A percentile compares a stretch with the other conserved stretches of the same genome.
Conservation (phyloP, 352 stramenopile genomes). For the Pythium rishiriense region DNA sequence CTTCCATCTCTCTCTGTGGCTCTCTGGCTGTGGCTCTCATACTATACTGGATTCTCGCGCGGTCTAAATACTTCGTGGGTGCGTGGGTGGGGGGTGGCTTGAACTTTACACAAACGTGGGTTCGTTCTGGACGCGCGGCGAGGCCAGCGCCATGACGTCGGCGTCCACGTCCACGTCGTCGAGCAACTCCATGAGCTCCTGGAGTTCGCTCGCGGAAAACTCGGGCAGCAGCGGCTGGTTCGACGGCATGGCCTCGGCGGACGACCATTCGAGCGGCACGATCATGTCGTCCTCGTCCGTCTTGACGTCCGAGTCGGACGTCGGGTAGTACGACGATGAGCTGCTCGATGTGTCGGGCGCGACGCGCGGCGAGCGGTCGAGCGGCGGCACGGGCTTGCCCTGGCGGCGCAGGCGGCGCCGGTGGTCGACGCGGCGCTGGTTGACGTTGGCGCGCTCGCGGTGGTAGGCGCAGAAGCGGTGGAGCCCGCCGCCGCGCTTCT, state of each 20-base stretch:
- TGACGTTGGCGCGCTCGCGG: slow-evolving; percentile 32
- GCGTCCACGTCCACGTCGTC: slow-evolving; percentile 1
- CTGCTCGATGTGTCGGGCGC: not conserved
- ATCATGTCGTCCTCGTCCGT: slow-evolving; percentile 3
- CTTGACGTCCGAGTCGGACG: slow-evolving; percentile 12
- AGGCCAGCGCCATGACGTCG: not conserved
- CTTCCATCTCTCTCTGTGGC: slow-evolving; percentile 2
- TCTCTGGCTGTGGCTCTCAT: not conserved
- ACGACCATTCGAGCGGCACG: slow-evolving; percentile 3
- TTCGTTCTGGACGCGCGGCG: slow-evolving; percentile 8
- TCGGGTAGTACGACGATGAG: not conserved
- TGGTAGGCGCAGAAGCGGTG: slow-evolving; percentile 37
- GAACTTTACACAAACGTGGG: not conserved
- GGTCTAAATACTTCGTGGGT: slow-evolving; percentile 11
- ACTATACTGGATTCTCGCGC: not conserved
- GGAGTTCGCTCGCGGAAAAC: slow-evolving; percentile 14
- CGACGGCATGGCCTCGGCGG: not conserved
- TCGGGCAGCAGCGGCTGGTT: slow-evolving; percentile 10
- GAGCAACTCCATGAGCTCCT: slow-evolving; percentile 15
- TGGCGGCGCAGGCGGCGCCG: slow-evolving; percentile 24
- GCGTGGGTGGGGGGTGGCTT: not conserved
- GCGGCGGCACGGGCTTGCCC: slow-evolving; percentile 16
- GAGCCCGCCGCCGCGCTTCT: slow-evolving; percentile 31
- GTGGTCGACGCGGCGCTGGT: slow-evolving; percentile 32
- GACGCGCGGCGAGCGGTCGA: slow-evolving; percentile 8